phyloP scores from a whole-genome alignment of 169 alveolate species.

The Hepatocystis sp. region DNA sequence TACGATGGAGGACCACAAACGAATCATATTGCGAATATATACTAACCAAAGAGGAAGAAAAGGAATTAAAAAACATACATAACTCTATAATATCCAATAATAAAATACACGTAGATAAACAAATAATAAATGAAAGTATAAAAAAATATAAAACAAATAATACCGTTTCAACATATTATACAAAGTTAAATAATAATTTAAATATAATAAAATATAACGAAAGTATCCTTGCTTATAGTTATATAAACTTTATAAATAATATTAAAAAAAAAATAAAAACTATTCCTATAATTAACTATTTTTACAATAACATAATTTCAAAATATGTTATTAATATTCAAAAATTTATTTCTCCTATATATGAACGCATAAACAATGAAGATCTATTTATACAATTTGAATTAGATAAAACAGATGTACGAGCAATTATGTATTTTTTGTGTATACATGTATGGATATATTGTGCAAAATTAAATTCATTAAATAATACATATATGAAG shows the following conservation, averaged over 20 bases:
- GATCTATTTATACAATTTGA: conserved; percentile 20
- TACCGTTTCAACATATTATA: conserved; percentile 48
- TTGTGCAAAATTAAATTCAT: conserved; percentile 42
- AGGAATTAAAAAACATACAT: conserved; percentile 27
- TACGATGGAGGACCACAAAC: conserved; percentile 64
- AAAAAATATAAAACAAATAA: conserved; percentile 40
- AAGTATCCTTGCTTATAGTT: conserved; percentile 10
- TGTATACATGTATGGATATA: conserved; percentile 76
- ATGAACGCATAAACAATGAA: conserved; percentile 66
- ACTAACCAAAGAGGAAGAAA: conserved; percentile 53
- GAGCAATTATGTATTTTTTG: conserved; percentile 60
- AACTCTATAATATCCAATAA: conserved; percentile 19
- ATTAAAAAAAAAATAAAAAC: conserved; percentile 18
- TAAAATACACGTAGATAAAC: conserved; percentile 33
- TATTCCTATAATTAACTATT: conserved; percentile 35
- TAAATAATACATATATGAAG: conserved; percentile 42
- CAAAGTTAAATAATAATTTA: conserved; percentile 30
- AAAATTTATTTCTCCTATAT: conserved; percentile 57
- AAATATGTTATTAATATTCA: conserved; percentile 33
- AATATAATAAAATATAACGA: conserved; percentile 19
- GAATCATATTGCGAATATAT: conserved; percentile 73
- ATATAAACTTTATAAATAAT: conserved; percentile 30
- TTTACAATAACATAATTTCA: conserved; percentile 32
- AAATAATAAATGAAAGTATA: conserved; percentile 47
- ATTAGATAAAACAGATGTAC: conserved; percentile 38